phyloP scores from a whole-genome alignment of 768 basidiomycete species.

The Mycena albidolilacea region DNA sequence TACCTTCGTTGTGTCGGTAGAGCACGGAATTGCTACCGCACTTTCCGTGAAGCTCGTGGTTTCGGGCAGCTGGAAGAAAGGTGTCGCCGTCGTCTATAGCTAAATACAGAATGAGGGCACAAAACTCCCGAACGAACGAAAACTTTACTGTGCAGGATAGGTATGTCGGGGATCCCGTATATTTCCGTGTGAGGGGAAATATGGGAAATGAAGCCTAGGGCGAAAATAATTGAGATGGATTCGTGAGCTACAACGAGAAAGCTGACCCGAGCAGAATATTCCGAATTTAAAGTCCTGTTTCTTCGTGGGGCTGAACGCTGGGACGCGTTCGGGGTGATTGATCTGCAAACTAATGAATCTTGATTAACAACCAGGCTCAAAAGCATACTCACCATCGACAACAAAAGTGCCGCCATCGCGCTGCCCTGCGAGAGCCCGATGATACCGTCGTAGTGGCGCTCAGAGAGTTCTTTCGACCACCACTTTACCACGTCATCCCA shows the following conservation, averaged over 20 bases:
- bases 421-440: constrained; percentile 44
- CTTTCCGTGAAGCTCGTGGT: constrained; percentile 38
- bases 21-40: constrained; percentile 38
- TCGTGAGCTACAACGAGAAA: not conserved
- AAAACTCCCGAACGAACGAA: not conserved
- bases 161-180: constrained; percentile 42
- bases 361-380: not conserved
- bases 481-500: constrained; percentile 38
- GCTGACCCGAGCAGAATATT: constrained; percentile 42
- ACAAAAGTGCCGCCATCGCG: constrained; percentile 43
- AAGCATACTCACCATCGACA: constrained; percentile 38
- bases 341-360: constrained; percentile 18
- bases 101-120: not conserved
- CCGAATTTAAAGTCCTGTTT: constrained; percentile 42
- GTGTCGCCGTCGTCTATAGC: constrained; percentile 41
- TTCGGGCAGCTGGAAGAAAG: constrained; percentile 36
- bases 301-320: constrained; percentile 34
- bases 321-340: constrained; percentile 41
- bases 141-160: constrained; percentile 41
- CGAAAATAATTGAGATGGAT: not conserved
- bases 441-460: constrained; percentile 41
- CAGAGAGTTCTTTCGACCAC: constrained; percentile 43
- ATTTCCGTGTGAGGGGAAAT: constrained; percentile 40
- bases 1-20: constrained; percentile 39
- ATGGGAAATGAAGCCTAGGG: constrained; percentile 41